Conservation (phyloP, 768 basidiomycete genomes). For the Tulasnella sp. region DNA sequence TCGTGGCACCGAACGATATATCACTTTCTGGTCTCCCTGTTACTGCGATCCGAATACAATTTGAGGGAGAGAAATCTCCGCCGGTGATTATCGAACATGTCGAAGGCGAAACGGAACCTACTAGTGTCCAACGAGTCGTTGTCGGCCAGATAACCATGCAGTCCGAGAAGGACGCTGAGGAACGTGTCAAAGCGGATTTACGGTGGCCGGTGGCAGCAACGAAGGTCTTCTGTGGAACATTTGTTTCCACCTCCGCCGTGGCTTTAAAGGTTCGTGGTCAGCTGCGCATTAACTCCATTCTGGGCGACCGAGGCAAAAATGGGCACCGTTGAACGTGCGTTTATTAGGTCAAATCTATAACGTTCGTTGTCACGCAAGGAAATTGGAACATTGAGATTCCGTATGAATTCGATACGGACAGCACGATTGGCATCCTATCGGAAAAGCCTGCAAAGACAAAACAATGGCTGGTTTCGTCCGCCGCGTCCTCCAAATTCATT, state of each 20-base stretch:
- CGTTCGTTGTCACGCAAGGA: constrained; percentile 33
- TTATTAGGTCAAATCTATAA: constrained; percentile 8
- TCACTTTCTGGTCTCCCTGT: constrained; percentile 65
- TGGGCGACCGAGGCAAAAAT: neutral
- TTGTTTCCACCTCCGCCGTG: constrained; percentile 19
- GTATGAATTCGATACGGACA: neutral
- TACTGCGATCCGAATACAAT: constrained; percentile 59
- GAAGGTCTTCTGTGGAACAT: constrained; percentile 33
- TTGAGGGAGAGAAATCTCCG: constrained; percentile 54
- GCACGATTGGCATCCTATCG: neutral
- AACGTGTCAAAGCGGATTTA: constrained; percentile 27
- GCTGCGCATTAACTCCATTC: constrained; percentile 1
- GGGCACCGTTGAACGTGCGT: neutral
- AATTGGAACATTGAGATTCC: constrained; percentile 33
- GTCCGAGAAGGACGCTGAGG: neutral
- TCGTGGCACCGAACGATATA: constrained; percentile 57
- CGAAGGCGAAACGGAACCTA: constrained; percentile 34
- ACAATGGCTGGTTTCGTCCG: constrained; percentile 3
- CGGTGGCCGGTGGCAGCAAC: constrained; percentile 23
- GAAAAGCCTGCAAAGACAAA: neutral
- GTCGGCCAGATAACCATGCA: constrained; percentile 37
- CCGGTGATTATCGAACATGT: constrained; percentile 55
- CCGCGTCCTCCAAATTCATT: constrained; percentile 54
- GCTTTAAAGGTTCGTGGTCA: constrained; percentile 27
- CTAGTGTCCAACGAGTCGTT: constrained; percentile 11